A percentile compares a stretch with the other conserved stretches of the same genome.
Evolutionary conservation across 2,329 filamentous ascomycete genomes (phyloP).

Genomic region (Diaporthe destruens): DNA sequence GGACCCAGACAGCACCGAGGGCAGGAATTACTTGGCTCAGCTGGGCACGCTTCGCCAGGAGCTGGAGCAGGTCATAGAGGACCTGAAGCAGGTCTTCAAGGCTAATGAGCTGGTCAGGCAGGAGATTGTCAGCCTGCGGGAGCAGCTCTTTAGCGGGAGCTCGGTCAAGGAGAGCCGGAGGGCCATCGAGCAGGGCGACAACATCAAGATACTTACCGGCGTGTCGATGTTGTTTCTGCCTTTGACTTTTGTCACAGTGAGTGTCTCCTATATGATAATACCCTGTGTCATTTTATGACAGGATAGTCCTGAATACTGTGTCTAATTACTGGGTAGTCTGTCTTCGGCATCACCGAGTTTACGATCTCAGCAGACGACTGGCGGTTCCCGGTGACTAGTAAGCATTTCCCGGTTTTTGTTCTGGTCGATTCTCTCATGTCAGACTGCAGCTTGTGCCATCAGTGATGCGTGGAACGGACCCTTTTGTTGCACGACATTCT

Average conservation of each 20-base stretch:
- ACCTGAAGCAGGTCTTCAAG: slow-evolving; percentile 60
- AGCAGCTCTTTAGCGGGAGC: slow-evolving; percentile 74
- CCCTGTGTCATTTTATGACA: background rate
- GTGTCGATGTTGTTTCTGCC: slow-evolving; percentile 73
- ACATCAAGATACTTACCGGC: slow-evolving; percentile 71
- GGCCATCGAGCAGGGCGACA: slow-evolving; percentile 73
- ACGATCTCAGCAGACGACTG: slow-evolving; percentile 57
- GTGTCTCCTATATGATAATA: slow-evolving; percentile 39
- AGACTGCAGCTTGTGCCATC: background rate
- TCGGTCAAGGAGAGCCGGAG: slow-evolving; percentile 71
- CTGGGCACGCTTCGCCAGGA: slow-evolving; percentile 61
- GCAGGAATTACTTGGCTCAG: slow-evolving; percentile 61
- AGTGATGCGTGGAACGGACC: too few relatives aligned
- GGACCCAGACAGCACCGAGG: slow-evolving; percentile 58
- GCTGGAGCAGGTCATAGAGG: slow-evolving; percentile 64
- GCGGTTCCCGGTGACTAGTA: slow-evolving; percentile 60
- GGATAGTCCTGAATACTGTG: background rate
- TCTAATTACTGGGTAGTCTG: slow-evolving; percentile 51
- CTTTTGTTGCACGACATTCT: too few relatives aligned
- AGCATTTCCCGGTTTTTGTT: background rate
- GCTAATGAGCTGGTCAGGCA: slow-evolving; percentile 66
- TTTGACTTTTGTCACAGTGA: slow-evolving; percentile 69
- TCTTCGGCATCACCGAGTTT: slow-evolving; percentile 67
- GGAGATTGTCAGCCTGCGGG: slow-evolving; percentile 68
- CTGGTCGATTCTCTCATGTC: background rate